Percentiles rank a stretch among this genome's conserved stretches.
phyloP scores from a whole-genome alignment of 768 basidiomycete species.

The Naematelia encephala region DNA sequence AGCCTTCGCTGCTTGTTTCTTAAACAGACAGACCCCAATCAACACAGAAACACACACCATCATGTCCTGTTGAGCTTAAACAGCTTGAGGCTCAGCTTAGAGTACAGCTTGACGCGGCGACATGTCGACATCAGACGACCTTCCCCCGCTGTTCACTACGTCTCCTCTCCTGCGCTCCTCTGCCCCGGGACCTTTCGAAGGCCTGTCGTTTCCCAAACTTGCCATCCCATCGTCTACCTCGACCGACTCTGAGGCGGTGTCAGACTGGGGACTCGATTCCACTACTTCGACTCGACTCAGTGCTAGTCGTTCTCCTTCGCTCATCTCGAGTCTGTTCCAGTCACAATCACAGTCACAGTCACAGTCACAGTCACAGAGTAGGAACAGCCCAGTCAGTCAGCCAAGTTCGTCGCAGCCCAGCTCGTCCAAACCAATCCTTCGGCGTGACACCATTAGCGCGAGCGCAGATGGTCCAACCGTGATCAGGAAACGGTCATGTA shows the following conservation, averaged over 20 bases:
- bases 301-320: conserved; percentile 7
- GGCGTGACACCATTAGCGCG: neutral
- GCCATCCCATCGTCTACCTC: conserved; percentile 8
- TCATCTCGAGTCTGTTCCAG: conserved; percentile 5
- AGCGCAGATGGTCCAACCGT: neutral
- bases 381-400: conserved; percentile 1
- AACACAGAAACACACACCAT: too few relatives aligned
- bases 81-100: too few relatives aligned
- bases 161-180: conserved; percentile 4
- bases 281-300: neutral
- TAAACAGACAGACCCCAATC: too few relatives aligned
- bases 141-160: conserved; percentile 16
- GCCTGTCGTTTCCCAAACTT: conserved; percentile 9
- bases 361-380: neutral
- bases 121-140: conserved; percentile 2
- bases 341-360: conserved; percentile 10
- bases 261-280: conserved; percentile 4
- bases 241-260: conserved; percentile 11
- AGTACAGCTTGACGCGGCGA: too few relatives aligned
- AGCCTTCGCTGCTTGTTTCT: too few relatives aligned
- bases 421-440: conserved; percentile 5
- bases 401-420: neutral
- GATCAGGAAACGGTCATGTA: neutral
- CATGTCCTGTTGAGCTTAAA: neutral
- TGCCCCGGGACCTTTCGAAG: conserved; percentile 1